phyloP scores from a whole-genome alignment of 2,329 filamentous ascomycete species.

The Aspergillus novofumigatus region DNA sequence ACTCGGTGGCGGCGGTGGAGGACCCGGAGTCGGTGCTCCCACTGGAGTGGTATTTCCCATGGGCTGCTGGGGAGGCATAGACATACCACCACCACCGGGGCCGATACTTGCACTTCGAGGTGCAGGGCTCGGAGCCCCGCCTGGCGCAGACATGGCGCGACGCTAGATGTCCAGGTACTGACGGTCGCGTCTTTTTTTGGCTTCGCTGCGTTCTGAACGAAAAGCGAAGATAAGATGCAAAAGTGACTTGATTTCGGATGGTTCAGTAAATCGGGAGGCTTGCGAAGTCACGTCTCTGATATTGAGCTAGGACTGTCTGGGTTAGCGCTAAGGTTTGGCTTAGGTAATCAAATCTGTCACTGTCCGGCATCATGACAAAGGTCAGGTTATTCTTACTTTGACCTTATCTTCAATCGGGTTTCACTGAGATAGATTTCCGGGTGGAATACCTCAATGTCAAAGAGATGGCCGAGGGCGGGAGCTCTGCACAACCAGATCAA shows the following conservation, averaged over 20 bases:
- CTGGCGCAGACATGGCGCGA: conserved; percentile 41
- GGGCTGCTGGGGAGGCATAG: conserved; percentile 47
- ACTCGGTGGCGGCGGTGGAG: conserved; percentile 30
- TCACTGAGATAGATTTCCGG: background rate
- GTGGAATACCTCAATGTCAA: background rate
- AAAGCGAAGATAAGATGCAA: background rate
- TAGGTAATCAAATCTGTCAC: background rate
- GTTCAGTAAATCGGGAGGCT: conserved; percentile 8
- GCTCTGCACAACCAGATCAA: conserved; percentile 21
- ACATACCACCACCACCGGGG: conserved; percentile 39
- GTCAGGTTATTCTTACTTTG: background rate
- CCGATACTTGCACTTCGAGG: conserved; percentile 48
- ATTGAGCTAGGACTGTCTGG: conserved; percentile 8
- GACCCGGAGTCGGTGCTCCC: conserved; percentile 38
- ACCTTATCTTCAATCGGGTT: background rate
- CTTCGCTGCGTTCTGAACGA: background rate
- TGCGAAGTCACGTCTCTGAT: conserved; percentile 20
- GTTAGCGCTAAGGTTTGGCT: background rate
- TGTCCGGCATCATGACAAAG: background rate
- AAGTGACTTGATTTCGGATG: background rate
- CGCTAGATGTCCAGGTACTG: conserved; percentile 6
- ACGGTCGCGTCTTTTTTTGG: background rate
- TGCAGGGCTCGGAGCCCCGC: conserved; percentile 46
- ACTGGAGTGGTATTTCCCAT: conserved; percentile 46
- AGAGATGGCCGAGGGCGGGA: conserved; percentile 22